Evolutionary conservation across 2,329 filamentous ascomycete species (phyloP), one percentile per base, ranked within the genome.

Genomic region (Didymosphaeria variabile): DNA sequence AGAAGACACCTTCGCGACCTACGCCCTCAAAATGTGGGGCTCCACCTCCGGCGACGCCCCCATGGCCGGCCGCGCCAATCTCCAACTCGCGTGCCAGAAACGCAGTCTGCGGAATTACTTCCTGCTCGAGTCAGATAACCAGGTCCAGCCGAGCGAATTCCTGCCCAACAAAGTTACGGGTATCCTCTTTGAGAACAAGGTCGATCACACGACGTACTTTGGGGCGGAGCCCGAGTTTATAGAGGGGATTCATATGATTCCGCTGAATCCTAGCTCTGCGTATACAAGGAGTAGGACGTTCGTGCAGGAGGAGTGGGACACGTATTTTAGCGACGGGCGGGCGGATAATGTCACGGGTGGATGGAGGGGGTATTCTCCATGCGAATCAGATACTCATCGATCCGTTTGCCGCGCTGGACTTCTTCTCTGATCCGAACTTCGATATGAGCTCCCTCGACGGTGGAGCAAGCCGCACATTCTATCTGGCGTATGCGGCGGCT

Each of bases 21-120:
- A 97, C 77, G 93, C 91, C 0, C 80, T 97, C 73, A 97, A 97
- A 83, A 93, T 98, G 90, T 98, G 95, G 95, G 95, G 94, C 3
- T 85, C 84, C 31, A 90, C 91, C 6, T 88, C 85, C 61, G 88
- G 90, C 29, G 90, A 98, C 79, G 79, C 81, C 4, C 90, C 91
- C 71, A 90, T 97, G 86, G 92, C 95, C 75, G 90, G 90, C 34
- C 86, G 93, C 66, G 75, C 91, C 10, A 94, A 95, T 70, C 80
- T 99, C 55, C 94, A 96, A 85, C 86, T 98, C 29, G 87, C 91
- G 0, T 83, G 98, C 50, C 87, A 94, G 66, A 84, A 89, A 3
- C 88, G 94, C 42, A 88, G 88, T 47, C 80, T 98, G 38, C 86
- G 87, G 60, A 86, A 88, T 64, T 98, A 98, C 81, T 98, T 97